These are phyloP conservation scores for Penicillium canariense DNA, from an alignment of 495 filamentous ascomycete genomes.

Conservation along the genomic window DNA sequence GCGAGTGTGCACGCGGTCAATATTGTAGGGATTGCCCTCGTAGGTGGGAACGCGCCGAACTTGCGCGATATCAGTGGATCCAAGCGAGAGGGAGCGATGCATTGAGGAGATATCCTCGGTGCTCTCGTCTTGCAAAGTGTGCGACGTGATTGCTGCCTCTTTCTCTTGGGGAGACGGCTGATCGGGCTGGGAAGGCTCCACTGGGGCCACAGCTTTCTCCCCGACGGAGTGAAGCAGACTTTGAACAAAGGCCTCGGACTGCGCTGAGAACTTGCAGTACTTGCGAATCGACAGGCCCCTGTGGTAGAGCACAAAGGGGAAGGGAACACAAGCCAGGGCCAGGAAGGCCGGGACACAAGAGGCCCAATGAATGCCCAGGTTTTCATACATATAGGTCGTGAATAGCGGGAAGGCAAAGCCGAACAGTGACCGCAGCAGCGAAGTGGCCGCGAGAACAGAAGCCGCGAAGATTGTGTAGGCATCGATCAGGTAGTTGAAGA, in stretches of 20 bases:
- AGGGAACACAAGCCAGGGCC: slow-evolving; percentile 65
- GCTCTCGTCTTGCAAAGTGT: slow-evolving; percentile 10
- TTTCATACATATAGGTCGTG: slow-evolving; percentile 64
- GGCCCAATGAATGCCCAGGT: slow-evolving; percentile 73
- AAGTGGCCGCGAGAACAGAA: slow-evolving; percentile 67
- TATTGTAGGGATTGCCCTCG: slow-evolving; percentile 31
- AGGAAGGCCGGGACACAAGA: slow-evolving; percentile 68
- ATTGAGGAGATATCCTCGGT: slow-evolving; percentile 5
- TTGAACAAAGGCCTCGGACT: slow-evolving; percentile 34
- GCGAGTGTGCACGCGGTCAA: slow-evolving; percentile 32
- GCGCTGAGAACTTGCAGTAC: slow-evolving; percentile 65
- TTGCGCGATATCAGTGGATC: slow-evolving; percentile 17
- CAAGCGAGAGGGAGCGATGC: slow-evolving; percentile 14
- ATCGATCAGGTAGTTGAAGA: slow-evolving; percentile 72
- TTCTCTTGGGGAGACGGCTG: slow-evolving; percentile 1
- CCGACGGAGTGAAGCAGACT: slow-evolving; percentile 10
- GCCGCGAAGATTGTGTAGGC: slow-evolving; percentile 72
- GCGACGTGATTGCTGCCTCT: slow-evolving; percentile 7
- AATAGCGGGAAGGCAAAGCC: slow-evolving; percentile 76
- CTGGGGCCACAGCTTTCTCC: background rate
- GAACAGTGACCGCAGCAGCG: slow-evolving; percentile 59
- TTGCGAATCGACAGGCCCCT: slow-evolving; percentile 61
- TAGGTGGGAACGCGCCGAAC: slow-evolving; percentile 25
- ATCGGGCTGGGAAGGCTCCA: background rate
- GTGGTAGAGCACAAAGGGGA: slow-evolving; percentile 69